A percentile compares a stretch with the other conserved stretches of the same genome.
phyloP scores from a whole-genome alignment of 306 rosid genomes.

The Abrus precatorius region DNA sequence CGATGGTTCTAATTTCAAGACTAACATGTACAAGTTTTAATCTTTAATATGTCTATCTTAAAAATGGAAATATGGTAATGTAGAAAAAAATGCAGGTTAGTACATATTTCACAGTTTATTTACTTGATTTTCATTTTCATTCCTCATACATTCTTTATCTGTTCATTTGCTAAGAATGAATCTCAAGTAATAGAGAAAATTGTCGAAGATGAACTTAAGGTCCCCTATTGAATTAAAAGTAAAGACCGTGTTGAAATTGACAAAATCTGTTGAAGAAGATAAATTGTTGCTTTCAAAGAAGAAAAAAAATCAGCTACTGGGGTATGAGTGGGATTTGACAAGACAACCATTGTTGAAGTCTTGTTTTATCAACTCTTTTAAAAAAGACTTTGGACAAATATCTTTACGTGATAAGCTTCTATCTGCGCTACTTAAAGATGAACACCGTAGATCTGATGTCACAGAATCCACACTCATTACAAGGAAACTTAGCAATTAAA shows the following conservation, averaged over 20 bases:
- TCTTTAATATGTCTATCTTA: too few species aligned
- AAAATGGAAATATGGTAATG: too few species aligned
- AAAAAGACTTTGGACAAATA: too few species aligned
- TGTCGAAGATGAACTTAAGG: background rate
- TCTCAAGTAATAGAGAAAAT: slow-evolving; percentile 15
- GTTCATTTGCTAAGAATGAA: slow-evolving; percentile 3
- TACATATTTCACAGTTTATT: background rate
- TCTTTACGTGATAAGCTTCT: slow-evolving; percentile 26
- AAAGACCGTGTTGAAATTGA: slow-evolving; percentile 24
- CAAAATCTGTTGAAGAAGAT: background rate
- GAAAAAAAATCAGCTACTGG: background rate
- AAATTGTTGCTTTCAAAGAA: background rate
- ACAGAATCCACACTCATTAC: background rate
- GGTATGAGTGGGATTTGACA: slow-evolving; percentile 50
- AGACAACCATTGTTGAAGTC: slow-evolving; percentile 46
- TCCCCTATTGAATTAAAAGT: background rate
- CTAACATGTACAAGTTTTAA: too few species aligned
- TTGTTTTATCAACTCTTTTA: slow-evolving; percentile 30
- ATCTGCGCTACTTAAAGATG: slow-evolving; percentile 14
- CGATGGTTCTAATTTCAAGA: too few species aligned
- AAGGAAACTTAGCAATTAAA: slow-evolving; percentile 22
- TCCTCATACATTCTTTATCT: background rate
- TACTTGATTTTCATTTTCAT: too few species aligned
- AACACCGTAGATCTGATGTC: background rate
- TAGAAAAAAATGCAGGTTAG: too few species aligned